Base-by-base conservation (phyloP, 352 stramenopile genomes). In the Phytophthora citricola region DNA sequence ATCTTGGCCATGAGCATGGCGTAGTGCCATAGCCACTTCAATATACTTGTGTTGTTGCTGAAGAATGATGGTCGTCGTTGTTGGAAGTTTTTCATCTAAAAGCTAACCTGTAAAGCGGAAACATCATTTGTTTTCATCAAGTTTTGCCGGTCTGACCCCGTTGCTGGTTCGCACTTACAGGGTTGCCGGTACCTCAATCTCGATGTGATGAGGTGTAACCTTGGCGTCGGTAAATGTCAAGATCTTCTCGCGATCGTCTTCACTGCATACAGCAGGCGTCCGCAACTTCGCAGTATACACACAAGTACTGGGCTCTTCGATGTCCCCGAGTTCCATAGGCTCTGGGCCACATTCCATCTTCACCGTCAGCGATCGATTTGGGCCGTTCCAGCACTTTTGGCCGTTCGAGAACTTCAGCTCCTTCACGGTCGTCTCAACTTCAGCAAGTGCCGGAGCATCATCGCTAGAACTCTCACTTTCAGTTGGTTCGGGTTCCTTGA, bases 311-410 rank as follows among this genome's bases (percentile, higher is more conserved):
- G 89, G 91, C 72, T 97, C 91, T 34, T 94, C 84, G 17, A 97
- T 78, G 1, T 78, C 71, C 26, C 71, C 89, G 1, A 97, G 70
- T 62, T 85, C 78, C 38, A 83, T 84, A 1, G 79, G 78, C n/a
- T 81, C 63, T 1, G 77, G 68, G 1, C 82, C 86, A 46, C 91
- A 97, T 59, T 86, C 81, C 34, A 96, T 41, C 27, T 78, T 79
- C 26, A 97, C 81, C 14, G 72, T 89, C 22, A 97, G 58, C 27
- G 87, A 96, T 34, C 91, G 82, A 10, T 87, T 66, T 14, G 89
- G 90, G 4, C 90, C 90, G 53, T 97, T 97, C 90, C 90, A 97
- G 73, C 91, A 97, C 54, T 84, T 91, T 38, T 78, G 60, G 22
- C 91, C 91, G 14, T 78, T 73, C 11, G 74, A 81, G 62, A 93